phyloP scores from a whole-genome alignment of 495 filamentous ascomycete species.

The Stereocaulon alpinum region DNA sequence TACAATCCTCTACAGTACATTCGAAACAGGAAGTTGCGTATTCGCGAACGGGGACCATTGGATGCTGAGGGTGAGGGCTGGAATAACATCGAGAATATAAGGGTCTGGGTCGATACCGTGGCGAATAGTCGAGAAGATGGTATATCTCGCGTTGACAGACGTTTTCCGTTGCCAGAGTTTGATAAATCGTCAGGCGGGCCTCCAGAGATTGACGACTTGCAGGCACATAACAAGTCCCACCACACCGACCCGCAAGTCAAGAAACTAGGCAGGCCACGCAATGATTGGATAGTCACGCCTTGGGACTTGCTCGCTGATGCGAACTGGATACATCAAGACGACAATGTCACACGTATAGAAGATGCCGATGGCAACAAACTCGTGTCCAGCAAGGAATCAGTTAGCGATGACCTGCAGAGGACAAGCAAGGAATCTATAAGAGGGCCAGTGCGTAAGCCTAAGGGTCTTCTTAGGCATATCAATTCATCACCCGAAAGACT shows the following conservation, averaged over 20 bases:
- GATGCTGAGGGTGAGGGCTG: constrained; percentile 67
- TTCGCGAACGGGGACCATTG: constrained; percentile 58
- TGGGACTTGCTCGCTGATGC: constrained; percentile 76
- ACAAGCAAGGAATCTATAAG: constrained; percentile 13
- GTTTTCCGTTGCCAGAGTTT: constrained; percentile 15
- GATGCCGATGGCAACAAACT: constrained; percentile 61
- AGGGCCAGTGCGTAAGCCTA: constrained; percentile 1
- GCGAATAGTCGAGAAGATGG: constrained; percentile 36
- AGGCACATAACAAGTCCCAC: constrained; percentile 29
- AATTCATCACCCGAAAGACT: constrained; percentile 10
- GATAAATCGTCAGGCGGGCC: constrained; percentile 16
- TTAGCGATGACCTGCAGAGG: constrained; percentile 6
- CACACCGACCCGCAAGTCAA: constrained; percentile 30
- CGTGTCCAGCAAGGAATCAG: constrained; percentile 24
- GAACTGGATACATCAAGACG: constrained; percentile 70
- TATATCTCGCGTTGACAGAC: constrained; percentile 15
- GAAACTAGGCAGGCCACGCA: constrained; percentile 52
- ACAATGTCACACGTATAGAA: constrained; percentile 65
- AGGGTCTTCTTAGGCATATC: constrained; percentile 6
- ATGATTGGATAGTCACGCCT: constrained; percentile 72
- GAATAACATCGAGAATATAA: constrained; percentile 57
- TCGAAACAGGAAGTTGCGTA: constrained; percentile 70
- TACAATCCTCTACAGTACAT: constrained; percentile 88
- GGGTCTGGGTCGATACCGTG: constrained; percentile 63
- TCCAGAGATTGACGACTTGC: constrained; percentile 26